A percentile compares a stretch with the other conserved stretches of the same genome.
Evolutionary conservation across 2,329 filamentous ascomycete species (phyloP).

Genomic region (Trichoderma cornu-damae): DNA sequence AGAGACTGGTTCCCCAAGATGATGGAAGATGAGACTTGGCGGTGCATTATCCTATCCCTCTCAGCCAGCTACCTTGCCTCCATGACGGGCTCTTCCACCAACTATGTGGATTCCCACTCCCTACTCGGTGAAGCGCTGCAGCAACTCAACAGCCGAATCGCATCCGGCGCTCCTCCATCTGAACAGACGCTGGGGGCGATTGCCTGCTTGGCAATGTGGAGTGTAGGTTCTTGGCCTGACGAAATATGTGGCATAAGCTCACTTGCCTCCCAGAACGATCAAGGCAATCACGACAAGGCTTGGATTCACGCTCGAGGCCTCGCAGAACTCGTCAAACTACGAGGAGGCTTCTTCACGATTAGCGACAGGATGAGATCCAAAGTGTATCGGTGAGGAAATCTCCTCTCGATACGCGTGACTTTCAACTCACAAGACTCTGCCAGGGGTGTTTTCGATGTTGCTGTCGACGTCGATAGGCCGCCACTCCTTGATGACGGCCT

Average conservation of each 20-base stretch:
- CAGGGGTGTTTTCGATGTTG: conserved; percentile 6
- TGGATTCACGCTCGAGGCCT: conserved; percentile 8
- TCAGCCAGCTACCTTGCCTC: conserved; percentile 1
- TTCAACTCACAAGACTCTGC: background rate
- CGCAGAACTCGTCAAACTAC: conserved; percentile 8
- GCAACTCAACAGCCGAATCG: background rate
- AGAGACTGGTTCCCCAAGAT: conserved; percentile 12
- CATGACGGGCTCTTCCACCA: background rate
- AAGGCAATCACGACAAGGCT: background rate
- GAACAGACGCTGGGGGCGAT: conserved; percentile 9
- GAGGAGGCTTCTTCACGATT: conserved; percentile 5
- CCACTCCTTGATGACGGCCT: conserved; percentile 1
- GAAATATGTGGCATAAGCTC: background rate
- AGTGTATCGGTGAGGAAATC: conserved; percentile 1
- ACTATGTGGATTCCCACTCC: background rate
- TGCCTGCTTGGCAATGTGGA: conserved; percentile 7
- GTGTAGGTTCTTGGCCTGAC: background rate
- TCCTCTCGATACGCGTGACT: background rate
- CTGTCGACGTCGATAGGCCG: background rate
- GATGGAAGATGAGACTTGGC: conserved; percentile 11
- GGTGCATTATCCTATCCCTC: conserved; percentile 8
- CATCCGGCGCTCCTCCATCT: background rate
- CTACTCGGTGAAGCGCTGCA: conserved; percentile 7
- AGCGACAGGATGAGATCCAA: conserved; percentile 4
- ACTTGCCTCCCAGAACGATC: background rate